phyloP scores from a whole-genome alignment of 345 rosid genomes.

The Corymbia maculata region DNA sequence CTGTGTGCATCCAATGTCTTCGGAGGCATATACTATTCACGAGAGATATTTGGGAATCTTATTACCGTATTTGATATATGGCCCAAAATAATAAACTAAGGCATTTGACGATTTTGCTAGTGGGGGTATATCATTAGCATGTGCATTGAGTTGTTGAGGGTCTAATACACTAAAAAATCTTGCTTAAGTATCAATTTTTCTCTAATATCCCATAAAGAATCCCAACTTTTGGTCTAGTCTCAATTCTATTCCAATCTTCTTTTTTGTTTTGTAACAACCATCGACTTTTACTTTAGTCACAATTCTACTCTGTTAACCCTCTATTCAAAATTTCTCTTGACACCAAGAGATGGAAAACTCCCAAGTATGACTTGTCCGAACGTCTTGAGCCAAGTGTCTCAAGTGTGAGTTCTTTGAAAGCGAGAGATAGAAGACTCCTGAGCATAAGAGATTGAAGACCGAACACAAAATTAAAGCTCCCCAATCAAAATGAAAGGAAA shows the following conservation, averaged over 20 bases:
- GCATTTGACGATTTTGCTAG: neutral
- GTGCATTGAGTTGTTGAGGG: neutral
- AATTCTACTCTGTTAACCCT: too few relatives aligned
- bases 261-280: too few relatives aligned
- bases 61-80: neutral
- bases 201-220: too few relatives aligned
- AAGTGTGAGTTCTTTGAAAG: neutral
- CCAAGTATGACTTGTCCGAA: accelerated
- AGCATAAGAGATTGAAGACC: neutral
- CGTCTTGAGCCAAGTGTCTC: neutral
- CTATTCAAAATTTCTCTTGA: accelerated
- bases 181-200: accelerated
- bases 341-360: too few relatives aligned
- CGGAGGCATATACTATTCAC: neutral
- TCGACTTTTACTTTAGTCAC: too few relatives aligned
- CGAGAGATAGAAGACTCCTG: neutral
- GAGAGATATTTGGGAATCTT: neutral
- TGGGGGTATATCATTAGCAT: neutral
- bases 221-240: too few relatives aligned
- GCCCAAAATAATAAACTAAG: neutral
- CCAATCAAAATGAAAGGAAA: neutral
- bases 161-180: too few relatives aligned
- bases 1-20: neutral
- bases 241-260: too few relatives aligned
- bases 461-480: neutral